Conservation (phyloP, 2,329 filamentous ascomycete genomes). For the Beauveria sp. region DNA sequence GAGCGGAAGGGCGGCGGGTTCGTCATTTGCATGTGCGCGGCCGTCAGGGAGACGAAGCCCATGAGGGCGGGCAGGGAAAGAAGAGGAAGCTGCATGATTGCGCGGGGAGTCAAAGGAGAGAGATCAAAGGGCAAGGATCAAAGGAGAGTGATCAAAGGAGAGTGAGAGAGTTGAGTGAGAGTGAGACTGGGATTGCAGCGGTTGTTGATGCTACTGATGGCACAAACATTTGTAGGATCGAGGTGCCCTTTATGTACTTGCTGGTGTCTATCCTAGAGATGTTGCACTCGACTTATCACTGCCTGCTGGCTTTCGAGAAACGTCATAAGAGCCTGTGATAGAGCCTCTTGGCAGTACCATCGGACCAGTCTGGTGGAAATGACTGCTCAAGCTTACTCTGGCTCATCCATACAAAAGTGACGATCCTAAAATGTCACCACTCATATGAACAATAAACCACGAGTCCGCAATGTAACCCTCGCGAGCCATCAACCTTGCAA, state of each 20-base stretch:
- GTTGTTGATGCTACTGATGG: background rate
- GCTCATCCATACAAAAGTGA: background rate
- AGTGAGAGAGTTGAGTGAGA: background rate
- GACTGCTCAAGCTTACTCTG: background rate
- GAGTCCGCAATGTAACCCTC: background rate
- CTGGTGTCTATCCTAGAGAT: background rate
- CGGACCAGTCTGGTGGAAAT: background rate
- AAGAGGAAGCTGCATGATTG: conserved; percentile 23
- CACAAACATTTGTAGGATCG: background rate
- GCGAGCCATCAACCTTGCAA: background rate
- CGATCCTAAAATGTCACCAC: background rate
- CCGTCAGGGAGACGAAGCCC: conserved; percentile 27
- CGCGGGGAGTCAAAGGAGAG: background rate
- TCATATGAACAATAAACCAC: background rate
- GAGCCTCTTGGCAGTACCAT: background rate
- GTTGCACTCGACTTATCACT: background rate
- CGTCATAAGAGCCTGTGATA: background rate
- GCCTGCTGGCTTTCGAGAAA: background rate
- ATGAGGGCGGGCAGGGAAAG: conserved; percentile 27
- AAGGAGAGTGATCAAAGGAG: too few species aligned
- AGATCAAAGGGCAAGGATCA: too few species aligned
- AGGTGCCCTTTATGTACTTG: background rate
- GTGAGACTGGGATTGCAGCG: background rate
- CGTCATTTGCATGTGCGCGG: conserved; percentile 46
- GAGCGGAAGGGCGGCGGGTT: conserved; percentile 42